Conservation (phyloP, 176 grass and related monocot genomes). For the Zizania latifolia region DNA sequence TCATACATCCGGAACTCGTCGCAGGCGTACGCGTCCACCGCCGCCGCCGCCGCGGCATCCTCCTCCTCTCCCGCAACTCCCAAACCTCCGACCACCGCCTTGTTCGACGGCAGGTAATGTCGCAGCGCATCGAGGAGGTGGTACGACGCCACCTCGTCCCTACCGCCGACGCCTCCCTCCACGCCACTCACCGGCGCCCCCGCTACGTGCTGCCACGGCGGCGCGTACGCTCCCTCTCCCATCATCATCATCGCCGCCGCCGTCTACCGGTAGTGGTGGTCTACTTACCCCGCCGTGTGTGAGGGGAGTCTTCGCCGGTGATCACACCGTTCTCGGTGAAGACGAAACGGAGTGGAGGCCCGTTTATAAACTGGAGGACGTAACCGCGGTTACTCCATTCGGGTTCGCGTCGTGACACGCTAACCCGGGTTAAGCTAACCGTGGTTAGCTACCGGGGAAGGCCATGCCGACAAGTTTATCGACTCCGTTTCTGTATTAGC, state of each 20-base stretch:
- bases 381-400: conserved; percentile 39
- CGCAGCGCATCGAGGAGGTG: conserved; percentile 32
- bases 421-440: conserved; percentile 6
- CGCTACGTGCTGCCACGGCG: conserved; percentile 68
- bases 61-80: conserved; percentile 28
- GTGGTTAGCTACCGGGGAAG: background rate
- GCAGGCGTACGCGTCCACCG: conserved; percentile 66
- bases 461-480: no score
- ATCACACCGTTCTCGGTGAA: conserved; percentile 17
- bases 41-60: background rate
- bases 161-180: background rate
- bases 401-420: background rate
- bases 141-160: conserved; percentile 38
- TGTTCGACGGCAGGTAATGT: conserved; percentile 43
- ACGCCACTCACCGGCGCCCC: conserved; percentile 16
- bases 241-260: conserved; percentile 49
- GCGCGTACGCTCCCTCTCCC: conserved; percentile 51
- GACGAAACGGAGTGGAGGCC: background rate
- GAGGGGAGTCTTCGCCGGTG: background rate
- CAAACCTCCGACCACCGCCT: background rate
- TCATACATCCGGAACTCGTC: conserved; percentile 71
- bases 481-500: no score
- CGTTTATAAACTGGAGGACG: conserved; percentile 50
- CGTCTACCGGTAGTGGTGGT: no score
- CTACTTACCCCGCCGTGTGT: no score